Percentiles rank a stretch among this genome's conserved stretches.
Evolutionary conservation across 306 rosid species (phyloP).

Genomic region (Cucurbita moschata): DNA sequence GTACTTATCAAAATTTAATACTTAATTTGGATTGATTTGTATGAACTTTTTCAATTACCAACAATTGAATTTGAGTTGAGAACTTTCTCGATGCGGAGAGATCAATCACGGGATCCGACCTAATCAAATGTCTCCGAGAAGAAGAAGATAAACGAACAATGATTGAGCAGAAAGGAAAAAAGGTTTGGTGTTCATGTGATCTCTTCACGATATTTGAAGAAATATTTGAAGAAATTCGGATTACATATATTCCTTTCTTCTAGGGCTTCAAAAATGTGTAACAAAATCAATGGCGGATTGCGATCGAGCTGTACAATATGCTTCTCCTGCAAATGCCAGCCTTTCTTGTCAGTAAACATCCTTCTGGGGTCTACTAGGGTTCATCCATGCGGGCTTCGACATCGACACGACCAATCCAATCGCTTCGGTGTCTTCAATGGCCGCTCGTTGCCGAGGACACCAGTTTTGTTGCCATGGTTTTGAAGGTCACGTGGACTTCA

Average conservation of each 20-base stretch:
- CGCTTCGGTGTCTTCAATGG: background rate
- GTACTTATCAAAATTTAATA: too few species aligned
- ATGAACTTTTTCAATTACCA: too few species aligned
- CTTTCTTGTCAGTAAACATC: background rate
- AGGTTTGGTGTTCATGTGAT: background rate
- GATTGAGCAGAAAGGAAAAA: background rate
- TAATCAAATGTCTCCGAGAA: background rate
- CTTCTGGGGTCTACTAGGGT: background rate
- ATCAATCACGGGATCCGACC: background rate
- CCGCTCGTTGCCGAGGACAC: background rate
- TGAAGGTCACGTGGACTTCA: slow-evolving; percentile 3
- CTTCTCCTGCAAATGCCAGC: slow-evolving; percentile 1
- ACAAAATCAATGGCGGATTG: slow-evolving; percentile 6
- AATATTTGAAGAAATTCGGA: background rate
- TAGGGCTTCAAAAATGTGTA: background rate
- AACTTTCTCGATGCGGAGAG: background rate
- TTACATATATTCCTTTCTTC: background rate
- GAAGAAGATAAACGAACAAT: background rate
- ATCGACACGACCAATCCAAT: slow-evolving; percentile 3
- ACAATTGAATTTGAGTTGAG: background rate
- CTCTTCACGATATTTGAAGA: background rate
- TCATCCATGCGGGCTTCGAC: background rate
- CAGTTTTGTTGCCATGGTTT: background rate
- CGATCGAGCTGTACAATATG: background rate
- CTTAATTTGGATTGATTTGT: too few species aligned